Conservation (phyloP, 495 filamentous ascomycete genomes). For the Xylaria acuta region DNA sequence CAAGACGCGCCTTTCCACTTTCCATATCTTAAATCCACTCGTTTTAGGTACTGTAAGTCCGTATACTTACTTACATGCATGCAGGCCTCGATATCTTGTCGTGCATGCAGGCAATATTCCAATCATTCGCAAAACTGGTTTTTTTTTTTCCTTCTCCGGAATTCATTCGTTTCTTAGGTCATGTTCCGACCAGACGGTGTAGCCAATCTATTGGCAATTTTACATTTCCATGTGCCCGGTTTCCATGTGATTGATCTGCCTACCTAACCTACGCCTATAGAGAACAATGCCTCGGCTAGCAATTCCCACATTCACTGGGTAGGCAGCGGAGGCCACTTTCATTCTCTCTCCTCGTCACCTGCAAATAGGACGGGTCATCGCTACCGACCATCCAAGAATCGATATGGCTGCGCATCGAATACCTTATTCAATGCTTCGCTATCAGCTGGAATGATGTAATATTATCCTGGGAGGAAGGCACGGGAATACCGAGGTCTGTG, state of each 20-base stretch:
- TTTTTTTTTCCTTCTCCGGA: neutral
- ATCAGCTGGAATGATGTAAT: neutral
- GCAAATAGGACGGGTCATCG: neutral
- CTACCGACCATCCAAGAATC: neutral
- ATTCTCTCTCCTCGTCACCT: neutral
- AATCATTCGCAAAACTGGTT: neutral
- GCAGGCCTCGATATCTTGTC: neutral
- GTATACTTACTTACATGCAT: too few species aligned
- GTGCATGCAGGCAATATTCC: neutral
- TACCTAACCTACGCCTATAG: too few species aligned
- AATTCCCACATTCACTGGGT: neutral
- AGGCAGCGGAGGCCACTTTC: neutral
- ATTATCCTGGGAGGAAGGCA: neutral
- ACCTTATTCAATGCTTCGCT: neutral
- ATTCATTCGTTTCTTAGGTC: neutral
- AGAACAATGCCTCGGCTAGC: neutral
- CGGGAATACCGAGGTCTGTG: neutral
- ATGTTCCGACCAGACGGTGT: neutral
- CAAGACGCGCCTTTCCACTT: slow-evolving; percentile 14
- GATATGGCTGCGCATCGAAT: neutral
- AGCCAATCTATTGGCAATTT: neutral
- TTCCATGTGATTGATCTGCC: neutral
- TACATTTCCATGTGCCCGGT: neutral
- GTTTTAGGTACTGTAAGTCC: too few species aligned
- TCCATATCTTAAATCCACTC: slow-evolving; percentile 10